A percentile compares a stretch with the other conserved stretches of the same genome.
phyloP scores from a whole-genome alignment of 352 stramenopile genomes.

The Globisporangium spiculum region DNA sequence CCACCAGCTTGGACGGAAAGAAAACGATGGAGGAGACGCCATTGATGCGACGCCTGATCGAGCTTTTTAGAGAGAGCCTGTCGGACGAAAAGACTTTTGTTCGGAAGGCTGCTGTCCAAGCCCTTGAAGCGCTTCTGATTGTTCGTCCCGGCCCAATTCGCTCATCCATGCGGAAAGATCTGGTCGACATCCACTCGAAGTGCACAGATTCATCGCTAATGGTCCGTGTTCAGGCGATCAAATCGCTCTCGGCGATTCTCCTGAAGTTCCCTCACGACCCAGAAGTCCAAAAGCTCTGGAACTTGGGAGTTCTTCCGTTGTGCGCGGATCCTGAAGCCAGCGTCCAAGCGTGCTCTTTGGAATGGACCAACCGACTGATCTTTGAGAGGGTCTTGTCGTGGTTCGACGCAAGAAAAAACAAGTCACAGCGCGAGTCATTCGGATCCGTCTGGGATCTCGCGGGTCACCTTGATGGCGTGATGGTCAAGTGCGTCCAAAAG shows the following conservation, averaged over 20 bases:
- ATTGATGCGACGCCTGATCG: constrained; percentile 64
- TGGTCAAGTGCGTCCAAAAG: constrained; percentile 74
- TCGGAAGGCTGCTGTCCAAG: constrained; percentile 73
- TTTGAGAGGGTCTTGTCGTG: constrained; percentile 67
- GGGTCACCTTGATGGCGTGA: constrained; percentile 72
- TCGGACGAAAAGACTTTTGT: constrained; percentile 85
- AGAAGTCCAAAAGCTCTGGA: constrained; percentile 82
- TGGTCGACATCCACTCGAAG: constrained; percentile 75
- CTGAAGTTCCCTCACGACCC: constrained; percentile 62
- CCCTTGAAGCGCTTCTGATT: constrained; percentile 65
- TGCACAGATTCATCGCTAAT: constrained; percentile 75
- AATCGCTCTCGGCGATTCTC: constrained; percentile 77
- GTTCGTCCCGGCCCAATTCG: constrained; percentile 48
- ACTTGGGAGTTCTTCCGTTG: constrained; percentile 76
- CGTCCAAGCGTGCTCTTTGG: constrained; percentile 63
- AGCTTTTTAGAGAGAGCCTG: constrained; percentile 72
- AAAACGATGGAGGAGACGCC: constrained; percentile 45
- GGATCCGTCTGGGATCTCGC: constrained; percentile 62
- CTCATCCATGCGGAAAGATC: constrained; percentile 51
- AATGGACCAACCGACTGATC: constrained; percentile 54
- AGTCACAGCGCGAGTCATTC: constrained; percentile 23
- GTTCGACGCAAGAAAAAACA: constrained; percentile 43
- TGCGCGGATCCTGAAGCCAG: constrained; percentile 76
- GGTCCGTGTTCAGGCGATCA: constrained; percentile 80
- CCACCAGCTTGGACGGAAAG: constrained; percentile 26